Base-by-base conservation (phyloP, 495 filamentous ascomycete species). In the Stereocaulon alpinum region DNA sequence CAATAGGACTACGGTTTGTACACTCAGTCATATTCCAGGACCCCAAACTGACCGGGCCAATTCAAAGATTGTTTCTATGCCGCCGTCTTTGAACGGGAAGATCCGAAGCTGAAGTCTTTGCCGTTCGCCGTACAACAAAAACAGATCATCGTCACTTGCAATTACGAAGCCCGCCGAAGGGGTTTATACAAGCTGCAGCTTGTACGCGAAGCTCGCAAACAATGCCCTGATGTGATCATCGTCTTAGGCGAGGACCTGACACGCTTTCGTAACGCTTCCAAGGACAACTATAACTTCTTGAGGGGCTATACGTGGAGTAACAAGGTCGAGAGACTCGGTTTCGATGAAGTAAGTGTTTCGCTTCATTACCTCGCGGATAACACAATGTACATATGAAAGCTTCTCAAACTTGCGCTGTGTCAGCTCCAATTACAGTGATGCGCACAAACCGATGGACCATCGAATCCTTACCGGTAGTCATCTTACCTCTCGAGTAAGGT, bases 11-110 rank as follows among this genome's bases (percentile, higher is more conserved):
- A 65, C 61, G 47, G 56, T 57, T 32, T 27, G 47, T 50, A 40
- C 12, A 20, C 15, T 44, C 27, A 34, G n/a, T 43, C n/a, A 37
- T 11, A 3, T 45, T 29, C 3, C 29, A 24, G 15, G 29, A 42
- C 29, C 3, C 15, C 3, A 45, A 40, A 44, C 60, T 57, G n/a
- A 59, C 22, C 6, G 0, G 18, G 6, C 24, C 58, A 90, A 86
- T 88, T 91, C 72, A 88, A 93, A 74, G 88, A 95, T 74, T 94
- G 89, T 70, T 96, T 96, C 76, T 97, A 97, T 69, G 90, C 90
- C 37, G 85, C 87, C 44, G 91, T 92, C 37, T 84, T 92, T 61
- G 91, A 96, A 71, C 83, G 83, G 58, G 83, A 86, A 63, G 84
- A 86, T 63, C 89, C 91, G 1, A 71, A 76, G 0, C 75, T 95